Evolutionary conservation across 495 filamentous ascomycete genomes (phyloP), one percentile per base, ranked within the genome.

Genomic region (Trichoderma gamsii): DNA sequence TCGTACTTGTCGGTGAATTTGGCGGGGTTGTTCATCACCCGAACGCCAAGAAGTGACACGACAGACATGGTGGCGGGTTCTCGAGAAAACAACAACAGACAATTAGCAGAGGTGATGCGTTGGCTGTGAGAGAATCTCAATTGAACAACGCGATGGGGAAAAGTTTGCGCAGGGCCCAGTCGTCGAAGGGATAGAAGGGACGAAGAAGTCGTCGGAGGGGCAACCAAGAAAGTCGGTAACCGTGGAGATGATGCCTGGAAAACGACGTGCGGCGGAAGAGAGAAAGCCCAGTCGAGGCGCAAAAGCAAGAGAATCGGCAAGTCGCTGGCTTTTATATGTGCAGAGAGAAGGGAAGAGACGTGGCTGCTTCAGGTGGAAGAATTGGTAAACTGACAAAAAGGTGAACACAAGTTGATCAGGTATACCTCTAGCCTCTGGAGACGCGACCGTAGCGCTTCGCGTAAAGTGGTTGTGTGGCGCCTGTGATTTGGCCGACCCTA

Each of bases 21-120:
- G 70, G 95, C 93, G 69, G 95, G 95, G 80, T 99, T 99, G 85
- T 98, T 98, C 74, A 92, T 82, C 67, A 97, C 90, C 76, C 94
- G 91, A 68, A 98, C 95, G 76, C 92, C 92, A 49, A 99, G 87
- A 38, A 99, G 88, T 68, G 94, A 95, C 70, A 99, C 93, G 76
- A 97, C 92, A 73, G 95, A 97, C 95, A 99, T 99, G 69, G 78
- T 90, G 79, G 75, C 59, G 66, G 69, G 67, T 61, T 12, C 35
- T 61, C 25, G 18, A 23, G 25, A 32, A 35, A 18, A 13, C 29
- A 4, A 61, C 49, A 21, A 52, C 49, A 25, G 3, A 35, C 4
- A 61, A 15, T 18, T 23, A 61, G 11, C 9, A 56, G 56, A 61
- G 56, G 16, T 9, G 56, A 32, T 12, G 29, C 12, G 56, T 25